Evolutionary conservation across 2,329 filamentous ascomycete species (phyloP), one percentile per base, ranked within the genome.

Genomic region (Neobulgaria alba): DNA sequence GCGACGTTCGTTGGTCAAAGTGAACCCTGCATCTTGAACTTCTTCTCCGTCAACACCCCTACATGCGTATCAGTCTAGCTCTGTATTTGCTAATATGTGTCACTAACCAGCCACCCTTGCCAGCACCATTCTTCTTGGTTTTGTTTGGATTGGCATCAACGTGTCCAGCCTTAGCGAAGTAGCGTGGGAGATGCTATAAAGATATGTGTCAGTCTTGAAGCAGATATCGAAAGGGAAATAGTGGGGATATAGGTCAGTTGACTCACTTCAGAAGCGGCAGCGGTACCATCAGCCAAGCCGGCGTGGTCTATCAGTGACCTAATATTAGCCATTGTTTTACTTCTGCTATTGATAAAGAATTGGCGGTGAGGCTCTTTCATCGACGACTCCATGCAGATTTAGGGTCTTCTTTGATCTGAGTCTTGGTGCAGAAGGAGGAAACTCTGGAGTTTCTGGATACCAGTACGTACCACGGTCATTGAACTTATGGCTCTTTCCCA

Each of bases 401-500:
- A n/a, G n/a, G n/a, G n/a, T n/a, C n/a, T n/a, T n/a, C n/a, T n/a
- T n/a, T n/a, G n/a, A n/a, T n/a, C n/a, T n/a, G n/a, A n/a, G n/a
- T n/a, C n/a, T n/a, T n/a, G n/a, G n/a, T n/a, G n/a, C n/a, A n/a
- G n/a, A n/a, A n/a, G n/a, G n/a, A n/a, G n/a, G n/a, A n/a, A n/a
- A n/a, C n/a, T n/a, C n/a, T n/a, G n/a, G 33, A 14, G 35, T 16
- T 18, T 7, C 14, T n/a, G 23, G 30, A 21, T 15, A 20, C 26
- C 19, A 12, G 23, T 29, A 29, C 47, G 35, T 49, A 49, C 47
- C 55, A 68, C 89, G 89, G 67, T 94, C 87, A 69, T 88, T 94
- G 71, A 74, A 77, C 73, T 96, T 98, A 78, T 90, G 86, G 52
- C 90, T 93, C 64, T 92, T 90, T 71, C 92, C 95, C 90, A 98